These are phyloP conservation scores for Phaeolepiota aurea DNA, from an alignment of 768 basidiomycete genomes.

Conservation along the genomic window DNA sequence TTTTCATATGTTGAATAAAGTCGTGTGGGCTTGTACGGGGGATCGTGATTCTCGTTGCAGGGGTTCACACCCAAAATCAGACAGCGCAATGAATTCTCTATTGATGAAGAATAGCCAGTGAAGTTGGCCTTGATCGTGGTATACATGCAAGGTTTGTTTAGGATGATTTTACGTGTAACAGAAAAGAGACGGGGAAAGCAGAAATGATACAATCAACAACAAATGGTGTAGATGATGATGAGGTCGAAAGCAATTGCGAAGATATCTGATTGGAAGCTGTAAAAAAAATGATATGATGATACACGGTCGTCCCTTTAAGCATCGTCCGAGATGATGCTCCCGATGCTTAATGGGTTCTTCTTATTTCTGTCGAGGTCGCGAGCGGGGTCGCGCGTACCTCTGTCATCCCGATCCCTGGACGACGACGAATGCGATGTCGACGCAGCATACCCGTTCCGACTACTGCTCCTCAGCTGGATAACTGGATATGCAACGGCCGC, in stretches of 20 bases:
- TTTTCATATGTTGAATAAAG: not conserved
- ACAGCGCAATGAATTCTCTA: too few species aligned
- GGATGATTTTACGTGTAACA: too few species aligned
- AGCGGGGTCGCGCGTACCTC: conserved; percentile 10
- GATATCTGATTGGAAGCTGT: not conserved
- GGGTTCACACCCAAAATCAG: too few species aligned
- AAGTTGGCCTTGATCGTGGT: too few species aligned
- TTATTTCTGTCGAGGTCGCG: conserved; percentile 24
- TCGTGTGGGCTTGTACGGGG: too few species aligned
- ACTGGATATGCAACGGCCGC: conserved; percentile 15
- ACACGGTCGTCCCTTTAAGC: conserved; percentile 3
- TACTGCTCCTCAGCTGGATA: conserved; percentile 27
- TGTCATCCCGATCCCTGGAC: conserved; percentile 12
- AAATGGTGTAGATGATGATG: too few species aligned
- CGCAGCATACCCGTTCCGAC: conserved; percentile 15
- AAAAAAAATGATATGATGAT: not conserved
- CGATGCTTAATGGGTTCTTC: conserved; percentile 64
- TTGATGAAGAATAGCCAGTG: too few species aligned
- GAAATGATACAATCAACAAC: too few species aligned
- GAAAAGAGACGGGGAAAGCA: too few species aligned
- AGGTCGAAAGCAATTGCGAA: not conserved
- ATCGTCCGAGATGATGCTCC: conserved; percentile 61
- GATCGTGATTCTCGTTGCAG: too few species aligned
- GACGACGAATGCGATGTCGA: not conserved
- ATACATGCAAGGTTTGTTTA: too few species aligned